A percentile compares a stretch with the other conserved stretches of the same genome.
These are phyloP conservation scores for Suhomyces emberorum DNA, from an alignment of 805 yeast species.

Conservation along the genomic window DNA sequence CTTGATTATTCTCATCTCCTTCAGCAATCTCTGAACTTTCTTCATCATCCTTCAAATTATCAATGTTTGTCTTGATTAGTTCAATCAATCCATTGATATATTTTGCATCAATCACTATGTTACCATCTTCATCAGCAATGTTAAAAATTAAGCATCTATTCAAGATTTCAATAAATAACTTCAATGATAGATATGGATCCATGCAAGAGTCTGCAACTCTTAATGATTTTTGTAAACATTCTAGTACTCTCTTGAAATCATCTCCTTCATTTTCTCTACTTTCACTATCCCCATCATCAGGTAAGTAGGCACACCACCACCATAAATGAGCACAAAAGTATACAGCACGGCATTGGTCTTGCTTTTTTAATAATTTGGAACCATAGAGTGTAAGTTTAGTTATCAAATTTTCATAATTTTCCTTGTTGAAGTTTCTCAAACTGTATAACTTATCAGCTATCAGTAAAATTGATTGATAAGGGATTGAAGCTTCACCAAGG, in stretches of 20 bases:
- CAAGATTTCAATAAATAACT: conserved; percentile 84
- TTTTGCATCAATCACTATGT: conserved; percentile 61
- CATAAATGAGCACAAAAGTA: conserved; percentile 86
- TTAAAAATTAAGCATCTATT: conserved; percentile 83
- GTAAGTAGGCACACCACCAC: conserved; percentile 74
- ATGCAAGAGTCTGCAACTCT: conserved; percentile 93
- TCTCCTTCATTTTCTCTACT: conserved; percentile 15
- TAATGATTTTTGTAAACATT: conserved; percentile 83
- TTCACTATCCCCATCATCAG: conserved; percentile 19
- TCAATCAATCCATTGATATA: conserved; percentile 86
- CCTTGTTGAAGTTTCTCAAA: conserved; percentile 48
- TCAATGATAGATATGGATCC: conserved; percentile 71
- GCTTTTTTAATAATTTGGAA: conserved; percentile 81
- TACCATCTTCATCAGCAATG: conserved; percentile 59
- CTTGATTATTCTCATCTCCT: conserved; percentile 17
- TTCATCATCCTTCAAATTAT: conserved; percentile 35
- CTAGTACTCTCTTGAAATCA: conserved; percentile 67
- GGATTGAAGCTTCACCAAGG: conserved; percentile 44
- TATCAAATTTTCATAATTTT: conserved; percentile 76
- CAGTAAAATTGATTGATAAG: conserved; percentile 46
- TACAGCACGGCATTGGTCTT: conserved; percentile 92
- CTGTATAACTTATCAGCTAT: conserved; percentile 45
- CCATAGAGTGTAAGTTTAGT: conserved; percentile 86
- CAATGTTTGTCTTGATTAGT: conserved; percentile 66
- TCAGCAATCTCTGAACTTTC: conserved; percentile 7